phyloP scores from a whole-genome alignment of 2,329 filamentous ascomycete species.

The Arthrobotrys sinensis region DNA sequence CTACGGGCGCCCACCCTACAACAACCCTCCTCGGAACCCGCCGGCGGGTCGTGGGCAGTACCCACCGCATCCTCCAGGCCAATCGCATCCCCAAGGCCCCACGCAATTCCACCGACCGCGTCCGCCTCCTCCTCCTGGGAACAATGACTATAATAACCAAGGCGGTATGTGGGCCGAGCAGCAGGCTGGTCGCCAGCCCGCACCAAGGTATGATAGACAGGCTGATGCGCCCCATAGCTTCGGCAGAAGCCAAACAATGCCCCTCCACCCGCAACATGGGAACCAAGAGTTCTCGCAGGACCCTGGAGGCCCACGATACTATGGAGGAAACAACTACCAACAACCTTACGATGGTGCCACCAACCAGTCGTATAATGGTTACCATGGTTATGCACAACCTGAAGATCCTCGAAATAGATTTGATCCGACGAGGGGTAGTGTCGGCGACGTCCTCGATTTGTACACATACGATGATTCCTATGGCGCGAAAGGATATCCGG shows the following conservation, averaged over 20 bases:
- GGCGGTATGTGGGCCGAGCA: conserved; percentile 23
- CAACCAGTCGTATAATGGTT: conserved; percentile 29
- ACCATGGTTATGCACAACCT: conserved; percentile 6
- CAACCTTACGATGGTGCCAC: conserved; percentile 5
- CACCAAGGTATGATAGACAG: conserved; percentile 35
- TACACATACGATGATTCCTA: conserved; percentile 57
- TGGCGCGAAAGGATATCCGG: conserved; percentile 15
- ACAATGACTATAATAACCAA: conserved; percentile 23
- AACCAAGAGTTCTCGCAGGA: conserved; percentile 24
- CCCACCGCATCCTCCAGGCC: not conserved
- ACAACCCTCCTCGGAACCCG: conserved; percentile 16
- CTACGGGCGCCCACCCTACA: conserved; percentile 19
- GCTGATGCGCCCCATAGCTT: conserved; percentile 24
- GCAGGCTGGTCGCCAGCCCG: conserved; percentile 2
- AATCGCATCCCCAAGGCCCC: conserved; percentile 18
- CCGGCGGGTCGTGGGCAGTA: conserved; percentile 28
- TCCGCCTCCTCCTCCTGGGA: conserved; percentile 32
- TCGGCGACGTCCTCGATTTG: conserved; percentile 58
- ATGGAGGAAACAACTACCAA: conserved; percentile 19
- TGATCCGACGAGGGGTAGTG: conserved; percentile 46
- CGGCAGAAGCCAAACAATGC: conserved; percentile 55
- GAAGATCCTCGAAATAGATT: conserved; percentile 21
- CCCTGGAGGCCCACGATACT: conserved; percentile 14
- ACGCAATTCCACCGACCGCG: conserved; percentile 53
- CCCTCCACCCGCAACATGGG: conserved; percentile 18